Conservation (phyloP, 306 rosid genomes). For the Cicer judaicum region DNA sequence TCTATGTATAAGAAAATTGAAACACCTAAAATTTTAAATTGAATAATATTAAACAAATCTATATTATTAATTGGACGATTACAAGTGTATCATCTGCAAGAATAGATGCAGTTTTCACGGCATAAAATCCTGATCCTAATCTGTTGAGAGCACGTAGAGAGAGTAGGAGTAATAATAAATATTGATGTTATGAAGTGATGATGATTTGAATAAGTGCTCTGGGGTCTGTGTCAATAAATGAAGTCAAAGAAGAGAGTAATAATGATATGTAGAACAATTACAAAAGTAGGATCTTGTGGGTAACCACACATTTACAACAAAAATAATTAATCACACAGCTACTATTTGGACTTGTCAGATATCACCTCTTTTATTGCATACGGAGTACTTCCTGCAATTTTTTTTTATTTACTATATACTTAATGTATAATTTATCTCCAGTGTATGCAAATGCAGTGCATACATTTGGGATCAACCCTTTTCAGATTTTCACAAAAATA, state of each 20-base stretch:
- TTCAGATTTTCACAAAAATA: too few species aligned
- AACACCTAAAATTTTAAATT: too few species aligned
- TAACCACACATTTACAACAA: conserved; percentile 32
- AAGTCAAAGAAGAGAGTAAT: conserved; percentile 49
- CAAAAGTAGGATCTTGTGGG: conserved; percentile 37
- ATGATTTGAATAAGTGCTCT: conserved; percentile 3
- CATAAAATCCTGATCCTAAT: too few species aligned
- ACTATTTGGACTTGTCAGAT: conserved; percentile 36
- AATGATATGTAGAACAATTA: conserved; percentile 23
- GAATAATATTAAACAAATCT: too few species aligned
- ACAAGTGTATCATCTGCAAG: too few species aligned
- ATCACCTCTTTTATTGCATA: conserved; percentile 25
- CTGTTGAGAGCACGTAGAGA: too few species aligned
- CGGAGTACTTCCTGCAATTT: background rate
- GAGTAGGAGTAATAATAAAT: background rate
- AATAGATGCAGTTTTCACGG: too few species aligned
- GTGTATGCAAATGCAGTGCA: background rate
- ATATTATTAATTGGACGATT: too few species aligned
- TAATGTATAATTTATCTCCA: background rate
- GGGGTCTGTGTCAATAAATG: conserved; percentile 51
- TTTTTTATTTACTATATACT: background rate
- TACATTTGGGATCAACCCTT: background rate
- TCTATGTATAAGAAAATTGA: too few species aligned
- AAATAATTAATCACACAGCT: conserved; percentile 38
- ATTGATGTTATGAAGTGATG: conserved; percentile 3